Conservation (phyloP, 2,329 filamentous ascomycete genomes). For the Fusarium sp. region DNA sequence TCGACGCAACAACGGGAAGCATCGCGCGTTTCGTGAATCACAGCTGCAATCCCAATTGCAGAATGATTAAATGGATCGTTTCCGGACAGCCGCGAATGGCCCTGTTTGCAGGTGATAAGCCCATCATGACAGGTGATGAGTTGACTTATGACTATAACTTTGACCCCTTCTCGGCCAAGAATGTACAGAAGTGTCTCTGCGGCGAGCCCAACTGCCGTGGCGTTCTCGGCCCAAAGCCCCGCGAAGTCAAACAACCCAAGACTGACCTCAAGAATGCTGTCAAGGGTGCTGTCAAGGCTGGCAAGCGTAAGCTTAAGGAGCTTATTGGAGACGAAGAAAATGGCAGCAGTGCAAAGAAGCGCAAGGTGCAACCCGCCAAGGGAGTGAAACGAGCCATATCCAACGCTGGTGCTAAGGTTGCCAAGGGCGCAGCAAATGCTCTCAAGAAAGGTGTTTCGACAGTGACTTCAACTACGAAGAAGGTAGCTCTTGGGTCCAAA, state of each 20-base stretch:
- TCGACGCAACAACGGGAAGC: constrained; percentile 94
- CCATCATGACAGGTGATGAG: constrained; percentile 95
- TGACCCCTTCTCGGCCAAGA: constrained; percentile 76
- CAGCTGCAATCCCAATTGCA: constrained; percentile 94
- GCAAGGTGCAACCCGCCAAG: constrained; percentile 54
- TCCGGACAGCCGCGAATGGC: constrained; percentile 95
- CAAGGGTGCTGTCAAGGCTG: constrained; percentile 60
- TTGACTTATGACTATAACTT: constrained; percentile 93
- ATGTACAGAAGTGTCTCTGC: constrained; percentile 75
- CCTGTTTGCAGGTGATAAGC: constrained; percentile 89
- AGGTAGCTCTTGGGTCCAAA: constrained; percentile 45
- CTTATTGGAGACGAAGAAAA: constrained; percentile 59
- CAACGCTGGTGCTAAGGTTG: constrained; percentile 53
- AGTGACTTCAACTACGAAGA: constrained; percentile 50
- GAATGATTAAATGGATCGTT: constrained; percentile 98
- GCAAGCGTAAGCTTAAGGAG: constrained; percentile 70
- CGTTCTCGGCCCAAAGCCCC: constrained; percentile 72
- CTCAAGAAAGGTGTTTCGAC: constrained; percentile 56
- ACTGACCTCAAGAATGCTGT: constrained; percentile 57
- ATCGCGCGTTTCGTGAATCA: constrained; percentile 99
- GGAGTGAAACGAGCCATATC: constrained; percentile 55
- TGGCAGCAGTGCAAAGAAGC: constrained; percentile 64
- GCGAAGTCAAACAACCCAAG: constrained; percentile 66
- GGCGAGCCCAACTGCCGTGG: constrained; percentile 74
- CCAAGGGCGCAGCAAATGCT: constrained; percentile 55